Evolutionary conservation across 2,329 filamentous ascomycete species (phyloP).

Genomic region (Hymenoscyphus albidus): DNA sequence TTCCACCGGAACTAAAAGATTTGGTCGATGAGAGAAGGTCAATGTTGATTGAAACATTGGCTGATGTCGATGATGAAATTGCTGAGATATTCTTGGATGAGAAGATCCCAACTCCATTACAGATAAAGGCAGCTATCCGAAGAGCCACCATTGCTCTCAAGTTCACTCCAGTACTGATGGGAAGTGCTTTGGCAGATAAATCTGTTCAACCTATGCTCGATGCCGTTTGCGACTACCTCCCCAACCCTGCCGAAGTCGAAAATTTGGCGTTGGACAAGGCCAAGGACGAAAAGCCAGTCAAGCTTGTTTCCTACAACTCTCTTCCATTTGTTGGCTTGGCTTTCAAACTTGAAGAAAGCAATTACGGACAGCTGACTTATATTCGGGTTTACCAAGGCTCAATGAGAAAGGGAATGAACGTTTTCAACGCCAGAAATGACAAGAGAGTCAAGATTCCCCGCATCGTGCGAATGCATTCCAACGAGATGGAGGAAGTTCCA

Average conservation of each 20-base stretch:
- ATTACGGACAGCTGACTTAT: constrained; percentile 96
- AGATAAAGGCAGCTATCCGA: constrained; percentile 91
- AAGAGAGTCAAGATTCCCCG: constrained; percentile 96
- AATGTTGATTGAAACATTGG: constrained; percentile 87
- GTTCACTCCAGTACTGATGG: constrained; percentile 95
- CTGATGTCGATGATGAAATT: constrained; percentile 97
- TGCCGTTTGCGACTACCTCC: constrained; percentile 91
- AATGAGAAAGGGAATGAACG: constrained; percentile 79
- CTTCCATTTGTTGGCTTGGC: constrained; percentile 92
- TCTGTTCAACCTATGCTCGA: constrained; percentile 95
- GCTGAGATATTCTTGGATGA: constrained; percentile 93
- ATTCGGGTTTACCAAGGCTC: constrained; percentile 97
- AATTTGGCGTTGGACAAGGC: constrained; percentile 85
- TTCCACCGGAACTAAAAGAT: constrained; percentile 74
- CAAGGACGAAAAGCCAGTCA: constrained; percentile 73
- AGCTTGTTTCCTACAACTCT: constrained; percentile 88
- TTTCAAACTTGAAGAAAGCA: constrained; percentile 98
- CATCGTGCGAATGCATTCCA: constrained; percentile 98
- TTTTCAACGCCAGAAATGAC: constrained; percentile 90
- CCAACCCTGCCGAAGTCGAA: constrained; percentile 83
- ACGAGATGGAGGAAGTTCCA: constrained; percentile 95
- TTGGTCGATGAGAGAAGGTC: constrained; percentile 78
- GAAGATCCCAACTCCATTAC: constrained; percentile 67
- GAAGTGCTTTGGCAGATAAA: constrained; percentile 91
- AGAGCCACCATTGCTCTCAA: constrained; percentile 83